Base-by-base conservation (phyloP, 805 yeast species). In the Nakazawaea ernobii region DNA sequence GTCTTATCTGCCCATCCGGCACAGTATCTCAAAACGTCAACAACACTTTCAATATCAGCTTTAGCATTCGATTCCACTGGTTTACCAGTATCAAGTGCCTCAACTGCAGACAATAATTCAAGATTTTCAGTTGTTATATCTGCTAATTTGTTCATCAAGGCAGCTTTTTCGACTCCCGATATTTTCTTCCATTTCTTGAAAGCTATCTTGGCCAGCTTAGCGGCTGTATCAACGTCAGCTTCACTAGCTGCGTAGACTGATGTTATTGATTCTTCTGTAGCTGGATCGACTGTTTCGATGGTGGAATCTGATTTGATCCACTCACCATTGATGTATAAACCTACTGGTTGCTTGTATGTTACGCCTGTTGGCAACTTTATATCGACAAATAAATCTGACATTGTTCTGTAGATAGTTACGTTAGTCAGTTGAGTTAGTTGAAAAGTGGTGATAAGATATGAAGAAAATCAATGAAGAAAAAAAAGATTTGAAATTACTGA, bases 1-100 rank as follows among this genome's bases (percentile, higher is more conserved):
- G 77, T 63, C 57, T 78, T 78, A 62, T 79, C 83, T 35, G 82
- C 79, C 81, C 82, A 77, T 28, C 82, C 83, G 32, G 82, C 83
- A 62, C 72, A 79, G 62, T 77, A 79, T 51, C 74, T 67, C 55
- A 74, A 67, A 45, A 71, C 71, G 36, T 56, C 63, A 46, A 72
- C 69, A 51, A 74, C 68, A 50, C 72, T 74, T 30, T 65, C 72
- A 28, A 79, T 66, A 55, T 79, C 84, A 49, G 63, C 70, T 15
- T 62, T 63, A 9, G 83, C 77, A 57, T 79, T 78, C 43, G 62
- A 57, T 26, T 63, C 67, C 43, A 66, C 59, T 40, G 82, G 74
- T 57, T 77, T 79, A 59, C 84, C 84, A 38, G 79, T 70, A 57
- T 79, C 84, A 57, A 70, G 63, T 8, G 81, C 63, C 60, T 79